A percentile compares a stretch with the other conserved stretches of the same genome.
These are phyloP conservation scores for Sequoiadendron giganteum DNA, from an alignment of 75 land plant species.

Conservation along the genomic window DNA sequence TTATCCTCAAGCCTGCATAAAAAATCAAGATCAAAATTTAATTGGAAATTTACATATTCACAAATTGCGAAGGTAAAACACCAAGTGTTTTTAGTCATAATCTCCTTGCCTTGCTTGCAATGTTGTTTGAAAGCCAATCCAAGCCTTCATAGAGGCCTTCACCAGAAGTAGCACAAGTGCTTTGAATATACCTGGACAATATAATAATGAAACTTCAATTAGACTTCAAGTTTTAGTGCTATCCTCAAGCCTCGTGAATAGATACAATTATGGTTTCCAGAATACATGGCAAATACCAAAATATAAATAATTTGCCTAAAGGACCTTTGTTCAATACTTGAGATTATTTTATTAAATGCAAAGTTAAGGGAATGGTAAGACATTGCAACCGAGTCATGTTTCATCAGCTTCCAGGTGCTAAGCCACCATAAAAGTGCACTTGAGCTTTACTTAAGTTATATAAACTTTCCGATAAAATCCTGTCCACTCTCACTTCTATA, in stretches of 20 bases:
- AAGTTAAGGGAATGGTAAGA: too few species aligned
- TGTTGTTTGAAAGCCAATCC: conserved; percentile 55
- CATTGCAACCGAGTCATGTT: too few species aligned
- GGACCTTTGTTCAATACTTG: too few species aligned
- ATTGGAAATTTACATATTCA: not conserved
- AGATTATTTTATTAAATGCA: too few species aligned
- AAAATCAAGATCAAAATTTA: not conserved
- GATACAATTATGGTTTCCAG: not conserved
- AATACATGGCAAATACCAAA: not conserved
- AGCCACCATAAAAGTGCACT: too few species aligned
- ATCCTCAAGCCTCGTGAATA: not conserved
- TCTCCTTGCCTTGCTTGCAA: conserved; percentile 27
- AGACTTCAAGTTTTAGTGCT: not conserved
- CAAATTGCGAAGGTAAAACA: not conserved
- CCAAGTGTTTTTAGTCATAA: not conserved
- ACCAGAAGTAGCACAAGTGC: conserved; percentile 82
- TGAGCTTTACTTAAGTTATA: too few species aligned
- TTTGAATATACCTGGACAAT: conserved; percentile 61
- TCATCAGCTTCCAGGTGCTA: too few species aligned
- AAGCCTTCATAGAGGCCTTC: conserved; percentile 81
- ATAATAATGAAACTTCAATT: not conserved
- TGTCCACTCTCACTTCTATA: too few species aligned
- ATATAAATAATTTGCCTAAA: not conserved
- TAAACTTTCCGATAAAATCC: too few species aligned
- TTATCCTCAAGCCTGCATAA: not conserved